A percentile compares a stretch with the other conserved stretches of the same genome.
These are phyloP conservation scores for Lichtheimia ornata DNA, from an alignment of 371 early-diverging fungal species.

Conservation along the genomic window DNA sequence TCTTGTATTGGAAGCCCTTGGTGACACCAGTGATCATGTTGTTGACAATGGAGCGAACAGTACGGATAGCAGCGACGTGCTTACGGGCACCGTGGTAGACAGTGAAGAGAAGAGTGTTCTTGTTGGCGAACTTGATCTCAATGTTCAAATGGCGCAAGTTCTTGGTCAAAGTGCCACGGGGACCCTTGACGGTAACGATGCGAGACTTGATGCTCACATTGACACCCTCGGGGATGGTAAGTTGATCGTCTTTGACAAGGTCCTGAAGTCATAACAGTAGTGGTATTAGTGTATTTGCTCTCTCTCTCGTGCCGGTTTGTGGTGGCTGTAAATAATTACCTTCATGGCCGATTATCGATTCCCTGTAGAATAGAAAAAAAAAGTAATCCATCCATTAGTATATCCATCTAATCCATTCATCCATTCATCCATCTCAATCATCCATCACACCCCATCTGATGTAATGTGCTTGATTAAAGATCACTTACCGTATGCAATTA, in stretches of 20 bases:
- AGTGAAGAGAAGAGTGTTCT: slow-evolving; percentile 75
- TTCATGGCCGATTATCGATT: slow-evolving; percentile 11
- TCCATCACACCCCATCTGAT: not conserved
- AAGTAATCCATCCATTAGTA: not conserved
- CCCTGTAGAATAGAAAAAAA: slow-evolving; percentile 1
- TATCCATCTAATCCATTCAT: slow-evolving; percentile 4
- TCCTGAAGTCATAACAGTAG: slow-evolving; percentile 42
- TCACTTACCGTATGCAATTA: not conserved
- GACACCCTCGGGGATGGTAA: slow-evolving; percentile 81
- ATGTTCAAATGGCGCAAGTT: slow-evolving; percentile 95
- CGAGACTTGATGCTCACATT: slow-evolving; percentile 80
- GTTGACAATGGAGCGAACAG: slow-evolving; percentile 82
- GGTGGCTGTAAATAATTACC: not conserved
- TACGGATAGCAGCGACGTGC: slow-evolving; percentile 98
- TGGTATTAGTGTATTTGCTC: not conserved
- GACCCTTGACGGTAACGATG: slow-evolving; percentile 76
- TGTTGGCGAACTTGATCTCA: slow-evolving; percentile 76
- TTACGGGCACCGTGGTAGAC: slow-evolving; percentile 99
- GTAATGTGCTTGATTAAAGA: too few relatives aligned
- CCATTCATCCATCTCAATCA: not conserved
- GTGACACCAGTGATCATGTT: slow-evolving; percentile 43
- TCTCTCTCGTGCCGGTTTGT: not conserved
- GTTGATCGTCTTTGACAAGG: slow-evolving; percentile 82
- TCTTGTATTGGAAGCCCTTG: slow-evolving; percentile 97
- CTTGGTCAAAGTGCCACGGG: slow-evolving; percentile 90